Evolutionary conservation across 768 basidiomycete species (phyloP).

Genomic region (Boletus vermiculosoides): DNA sequence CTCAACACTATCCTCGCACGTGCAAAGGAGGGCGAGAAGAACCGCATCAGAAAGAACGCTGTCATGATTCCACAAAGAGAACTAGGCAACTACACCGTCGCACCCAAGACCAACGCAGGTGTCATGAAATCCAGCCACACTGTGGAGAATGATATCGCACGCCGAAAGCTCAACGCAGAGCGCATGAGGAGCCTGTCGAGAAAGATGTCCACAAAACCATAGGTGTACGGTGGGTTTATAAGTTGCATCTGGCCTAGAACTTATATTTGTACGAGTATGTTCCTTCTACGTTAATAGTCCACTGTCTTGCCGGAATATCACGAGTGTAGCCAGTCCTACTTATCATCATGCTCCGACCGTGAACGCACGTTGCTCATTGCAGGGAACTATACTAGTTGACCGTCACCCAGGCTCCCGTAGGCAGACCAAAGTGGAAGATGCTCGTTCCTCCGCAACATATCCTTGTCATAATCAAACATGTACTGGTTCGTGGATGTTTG

Average conservation of each 20-base stretch:
- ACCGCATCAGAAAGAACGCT: constrained; percentile 70
- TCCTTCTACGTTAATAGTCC: not conserved
- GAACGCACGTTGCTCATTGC: not conserved
- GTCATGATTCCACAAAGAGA: constrained; percentile 80
- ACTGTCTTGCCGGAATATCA: not conserved
- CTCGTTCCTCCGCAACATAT: not conserved
- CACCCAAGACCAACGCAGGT: constrained; percentile 61
- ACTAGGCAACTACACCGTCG: constrained; percentile 76
- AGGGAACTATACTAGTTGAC: not conserved
- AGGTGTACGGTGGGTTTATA: not conserved
- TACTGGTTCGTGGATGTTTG: not conserved
- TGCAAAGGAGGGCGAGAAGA: constrained; percentile 66
- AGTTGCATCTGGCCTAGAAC: not conserved
- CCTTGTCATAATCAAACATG: not conserved
- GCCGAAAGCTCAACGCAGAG: constrained; percentile 73
- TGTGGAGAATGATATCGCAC: constrained; percentile 72
- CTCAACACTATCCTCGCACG: constrained; percentile 69
- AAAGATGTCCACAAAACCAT: constrained; percentile 38
- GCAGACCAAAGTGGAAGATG: not conserved
- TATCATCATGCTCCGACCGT: not conserved
- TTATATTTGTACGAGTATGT: constrained; percentile 8
- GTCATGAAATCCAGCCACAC: constrained; percentile 50
- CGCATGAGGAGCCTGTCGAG: constrained; percentile 62
- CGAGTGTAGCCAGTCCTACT: not conserved
- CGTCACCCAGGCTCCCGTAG: not conserved